These are phyloP conservation scores for Diplodia mutila DNA, from an alignment of 2,329 filamentous ascomycete genomes.

Conservation along the genomic window DNA sequence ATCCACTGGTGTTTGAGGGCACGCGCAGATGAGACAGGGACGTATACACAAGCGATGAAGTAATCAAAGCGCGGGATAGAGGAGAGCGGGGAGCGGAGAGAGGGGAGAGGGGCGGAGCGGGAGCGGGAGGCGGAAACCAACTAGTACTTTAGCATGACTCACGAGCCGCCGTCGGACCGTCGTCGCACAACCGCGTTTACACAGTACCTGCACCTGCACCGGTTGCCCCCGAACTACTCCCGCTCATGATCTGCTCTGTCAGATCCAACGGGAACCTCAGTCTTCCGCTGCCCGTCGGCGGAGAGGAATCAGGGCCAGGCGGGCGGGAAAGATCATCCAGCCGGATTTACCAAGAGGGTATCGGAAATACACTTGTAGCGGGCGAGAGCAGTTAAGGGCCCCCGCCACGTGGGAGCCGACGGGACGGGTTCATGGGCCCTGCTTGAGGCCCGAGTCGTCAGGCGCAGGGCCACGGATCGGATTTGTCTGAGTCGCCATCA, in stretches of 20 bases:
- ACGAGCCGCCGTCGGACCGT: no score
- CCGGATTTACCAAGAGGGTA: not conserved
- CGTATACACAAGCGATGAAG: not conserved
- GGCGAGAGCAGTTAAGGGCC: not conserved
- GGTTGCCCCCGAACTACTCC: no score
- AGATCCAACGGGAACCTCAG: no score
- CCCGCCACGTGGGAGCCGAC: conserved; percentile 3
- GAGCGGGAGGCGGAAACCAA: not conserved
- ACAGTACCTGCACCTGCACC: not conserved
- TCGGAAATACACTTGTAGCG: not conserved
- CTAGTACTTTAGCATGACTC: not conserved
- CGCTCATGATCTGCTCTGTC: no score
- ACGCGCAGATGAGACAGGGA: no score
- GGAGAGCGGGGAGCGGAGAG: conserved; percentile 7
- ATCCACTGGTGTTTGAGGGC: not conserved
- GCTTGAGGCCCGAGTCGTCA: not conserved
- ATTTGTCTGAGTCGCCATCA: not conserved
- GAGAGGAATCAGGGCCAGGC: not conserved
- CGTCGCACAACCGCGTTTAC: not conserved
- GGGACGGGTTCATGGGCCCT: not conserved
- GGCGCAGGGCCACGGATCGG: not conserved
- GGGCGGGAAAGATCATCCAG: not conserved
- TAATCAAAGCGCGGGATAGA: not conserved
- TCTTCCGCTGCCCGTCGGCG: conserved; percentile 10
- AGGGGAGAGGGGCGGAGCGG: conserved; percentile 22